Evolutionary conservation across 2,329 filamentous ascomycete genomes (phyloP).

Genomic region (Mycosphaerelloides madeirae): DNA sequence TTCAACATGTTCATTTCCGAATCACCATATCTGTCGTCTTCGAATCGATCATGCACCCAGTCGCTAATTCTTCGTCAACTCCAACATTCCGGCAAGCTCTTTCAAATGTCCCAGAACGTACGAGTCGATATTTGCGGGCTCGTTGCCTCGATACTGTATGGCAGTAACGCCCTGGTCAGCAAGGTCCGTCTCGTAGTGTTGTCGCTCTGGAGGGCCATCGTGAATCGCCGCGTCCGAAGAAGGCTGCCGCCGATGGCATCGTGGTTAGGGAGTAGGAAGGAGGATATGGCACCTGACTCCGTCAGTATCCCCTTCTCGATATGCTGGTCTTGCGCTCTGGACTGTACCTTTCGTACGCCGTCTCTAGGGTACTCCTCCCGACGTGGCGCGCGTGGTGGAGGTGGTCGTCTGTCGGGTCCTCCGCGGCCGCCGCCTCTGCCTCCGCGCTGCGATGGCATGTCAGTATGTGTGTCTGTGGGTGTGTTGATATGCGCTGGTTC

Average conservation of each 20-base stretch:
- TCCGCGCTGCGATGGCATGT: conserved; percentile 18
- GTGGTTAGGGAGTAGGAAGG: conserved; percentile 26
- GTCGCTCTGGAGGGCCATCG: conserved; percentile 18
- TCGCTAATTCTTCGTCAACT: conserved; percentile 52
- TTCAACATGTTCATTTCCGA: neutral
- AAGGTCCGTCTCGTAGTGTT: conserved; percentile 17
- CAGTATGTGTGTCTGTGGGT: conserved; percentile 3
- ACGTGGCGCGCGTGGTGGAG: conserved; percentile 60
- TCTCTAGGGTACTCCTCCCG: conserved; percentile 64
- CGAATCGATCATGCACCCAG: conserved; percentile 67
- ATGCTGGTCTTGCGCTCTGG: neutral
- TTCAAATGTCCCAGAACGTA: conserved; percentile 39
- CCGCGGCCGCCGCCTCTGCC: conserved; percentile 24
- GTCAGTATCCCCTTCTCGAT: conserved; percentile 3
- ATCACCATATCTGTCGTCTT: conserved; percentile 28
- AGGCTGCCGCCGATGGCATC: conserved; percentile 15
- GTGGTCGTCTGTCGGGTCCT: conserved; percentile 37
- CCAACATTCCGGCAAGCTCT: conserved; percentile 1
- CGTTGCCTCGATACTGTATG: conserved; percentile 30
- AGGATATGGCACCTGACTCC: conserved; percentile 41
- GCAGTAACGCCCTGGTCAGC: conserved; percentile 36
- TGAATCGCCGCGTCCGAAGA: conserved; percentile 19
- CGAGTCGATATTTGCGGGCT: conserved; percentile 59
- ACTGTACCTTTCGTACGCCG: conserved; percentile 78
- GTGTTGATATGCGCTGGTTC: neutral